Conservation (phyloP, 2,329 filamentous ascomycete genomes). For the Trichophyton rubrum region DNA sequence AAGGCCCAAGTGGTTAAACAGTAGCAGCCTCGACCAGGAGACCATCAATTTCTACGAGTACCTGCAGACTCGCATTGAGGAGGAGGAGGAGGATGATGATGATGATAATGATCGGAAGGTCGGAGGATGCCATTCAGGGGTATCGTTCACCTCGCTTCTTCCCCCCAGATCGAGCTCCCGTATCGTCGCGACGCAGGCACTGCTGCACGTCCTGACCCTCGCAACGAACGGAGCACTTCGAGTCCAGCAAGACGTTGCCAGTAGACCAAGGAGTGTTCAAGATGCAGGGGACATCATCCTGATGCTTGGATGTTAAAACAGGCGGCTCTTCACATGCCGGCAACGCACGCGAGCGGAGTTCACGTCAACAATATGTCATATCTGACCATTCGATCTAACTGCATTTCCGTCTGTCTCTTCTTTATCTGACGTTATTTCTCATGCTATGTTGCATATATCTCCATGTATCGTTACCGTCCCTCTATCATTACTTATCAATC, state of each 20-base stretch:
- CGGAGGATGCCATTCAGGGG: slow-evolving; percentile 16
- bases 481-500: too few species aligned
- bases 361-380: not conserved
- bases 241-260: slow-evolving; percentile 45
- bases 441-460: not conserved
- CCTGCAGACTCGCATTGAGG: slow-evolving; percentile 38
- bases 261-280: slow-evolving; percentile 4
- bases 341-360: not conserved
- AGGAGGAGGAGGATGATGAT: slow-evolving; percentile 6
- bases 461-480: not conserved
- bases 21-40: slow-evolving; percentile 45
- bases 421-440: too few species aligned
- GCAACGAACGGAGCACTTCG: slow-evolving; percentile 52
- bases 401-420: not conserved
- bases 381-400: not conserved
- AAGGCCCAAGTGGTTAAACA: slow-evolving; percentile 33
- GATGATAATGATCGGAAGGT: slow-evolving; percentile 13
- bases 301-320: not conserved
- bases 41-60: slow-evolving; percentile 52
- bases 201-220: slow-evolving; percentile 60
- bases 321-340: not conserved
- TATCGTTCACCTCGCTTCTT: slow-evolving; percentile 60
- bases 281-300: slow-evolving; percentile 10
- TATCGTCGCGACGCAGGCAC: slow-evolving; percentile 59
- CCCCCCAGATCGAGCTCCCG: slow-evolving; percentile 42